phyloP scores from a whole-genome alignment of 768 basidiomycete genomes.

The Hericium rajendrae region DNA sequence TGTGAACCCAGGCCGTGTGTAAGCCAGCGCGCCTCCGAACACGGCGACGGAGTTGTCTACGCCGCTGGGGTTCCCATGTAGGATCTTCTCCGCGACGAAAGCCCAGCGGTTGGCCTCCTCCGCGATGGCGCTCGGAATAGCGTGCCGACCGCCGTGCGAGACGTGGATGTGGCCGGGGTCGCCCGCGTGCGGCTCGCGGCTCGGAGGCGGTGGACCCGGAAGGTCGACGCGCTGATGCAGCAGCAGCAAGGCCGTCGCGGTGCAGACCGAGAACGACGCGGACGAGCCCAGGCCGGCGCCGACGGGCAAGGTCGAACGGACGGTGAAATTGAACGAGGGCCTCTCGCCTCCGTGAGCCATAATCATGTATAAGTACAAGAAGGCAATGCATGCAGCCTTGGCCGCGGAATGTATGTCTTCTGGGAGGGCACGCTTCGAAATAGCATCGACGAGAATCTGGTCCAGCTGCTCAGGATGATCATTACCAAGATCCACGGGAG shows the following conservation, averaged over 20 bases:
- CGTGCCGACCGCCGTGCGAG: constrained; percentile 55
- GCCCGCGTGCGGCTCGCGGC: constrained; percentile 20
- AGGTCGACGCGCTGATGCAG: constrained; percentile 58
- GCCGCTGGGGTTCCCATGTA: constrained; percentile 96
- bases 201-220: constrained; percentile 40
- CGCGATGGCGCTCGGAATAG: constrained; percentile 52
- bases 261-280: constrained; percentile 87
- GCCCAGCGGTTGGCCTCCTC: constrained; percentile 89
- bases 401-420: constrained; percentile 26
- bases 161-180: constrained; percentile 49
- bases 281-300: constrained; percentile 96
- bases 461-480: constrained; percentile 63
- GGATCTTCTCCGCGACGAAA: constrained; percentile 89
- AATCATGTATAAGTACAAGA: constrained; percentile 90
- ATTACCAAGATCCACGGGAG: constrained; percentile 39
- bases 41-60: constrained; percentile 94
- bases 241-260: constrained; percentile 71
- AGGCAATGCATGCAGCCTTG: constrained; percentile 52
- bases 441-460: constrained; percentile 59
- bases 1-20: constrained; percentile 72
- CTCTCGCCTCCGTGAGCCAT: constrained; percentile 52
- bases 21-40: constrained; percentile 86
- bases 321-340: constrained; percentile 68
- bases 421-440: constrained; percentile 39
- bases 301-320: constrained; percentile 85